Evolutionary conservation across 2,329 filamentous ascomycete genomes (phyloP).

Genomic region (Ophiostoma piceae): DNA sequence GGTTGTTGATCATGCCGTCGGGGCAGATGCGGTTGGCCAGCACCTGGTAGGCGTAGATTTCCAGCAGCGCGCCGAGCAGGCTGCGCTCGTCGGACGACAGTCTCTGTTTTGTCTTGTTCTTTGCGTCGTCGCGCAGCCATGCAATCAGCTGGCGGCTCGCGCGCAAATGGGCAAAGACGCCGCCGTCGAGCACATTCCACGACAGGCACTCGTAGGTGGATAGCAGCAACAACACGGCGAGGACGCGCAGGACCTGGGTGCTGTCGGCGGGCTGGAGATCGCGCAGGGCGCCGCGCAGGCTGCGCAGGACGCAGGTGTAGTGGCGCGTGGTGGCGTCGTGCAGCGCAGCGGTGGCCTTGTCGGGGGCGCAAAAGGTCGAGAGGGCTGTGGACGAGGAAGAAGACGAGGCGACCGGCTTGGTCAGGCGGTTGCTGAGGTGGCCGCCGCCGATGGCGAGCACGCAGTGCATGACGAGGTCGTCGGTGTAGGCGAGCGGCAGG

Average conservation of each 20-base stretch:
- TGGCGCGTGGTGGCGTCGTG: slow-evolving; percentile 27
- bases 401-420: neutral
- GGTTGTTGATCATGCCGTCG: slow-evolving; percentile 20
- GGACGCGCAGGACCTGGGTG: slow-evolving; percentile 25
- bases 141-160: slow-evolving; percentile 28
- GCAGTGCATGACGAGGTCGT: slow-evolving; percentile 31
- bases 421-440: slow-evolving; percentile 23
- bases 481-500: slow-evolving; percentile 28
- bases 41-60: slow-evolving; percentile 27
- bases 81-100: slow-evolving; percentile 23
- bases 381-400: neutral
- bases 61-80: slow-evolving; percentile 25
- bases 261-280: slow-evolving; percentile 24
- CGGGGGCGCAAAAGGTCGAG: slow-evolving; percentile 3
- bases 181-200: slow-evolving; percentile 25
- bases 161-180: slow-evolving; percentile 27
- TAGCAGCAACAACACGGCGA: slow-evolving; percentile 26
- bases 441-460: slow-evolving; percentile 27
- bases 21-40: slow-evolving; percentile 26
- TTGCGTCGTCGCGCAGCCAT: slow-evolving; percentile 29
- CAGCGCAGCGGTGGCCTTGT: slow-evolving; percentile 20
- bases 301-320: slow-evolving; percentile 27
- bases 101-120: neutral
- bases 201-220: slow-evolving; percentile 27
- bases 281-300: slow-evolving; percentile 24